These are phyloP conservation scores for Candida rishiriensis DNA, from an alignment of 805 yeast species.

Conservation along the genomic window DNA sequence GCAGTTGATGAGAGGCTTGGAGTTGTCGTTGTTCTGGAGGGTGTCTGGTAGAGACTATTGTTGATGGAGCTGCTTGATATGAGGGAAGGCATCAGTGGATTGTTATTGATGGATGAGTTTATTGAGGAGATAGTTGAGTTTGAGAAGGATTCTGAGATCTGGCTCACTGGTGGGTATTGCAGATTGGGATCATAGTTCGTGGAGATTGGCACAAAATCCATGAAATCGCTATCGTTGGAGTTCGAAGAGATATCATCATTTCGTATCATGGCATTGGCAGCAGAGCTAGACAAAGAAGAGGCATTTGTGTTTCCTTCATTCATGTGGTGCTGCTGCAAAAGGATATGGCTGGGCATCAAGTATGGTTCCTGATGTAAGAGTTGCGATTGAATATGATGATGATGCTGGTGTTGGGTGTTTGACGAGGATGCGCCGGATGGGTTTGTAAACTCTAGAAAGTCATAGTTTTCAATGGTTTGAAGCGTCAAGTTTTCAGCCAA, in stretches of 20 bases:
- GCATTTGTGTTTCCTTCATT: too few relatives aligned
- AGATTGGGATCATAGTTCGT: slow-evolving; percentile 20
- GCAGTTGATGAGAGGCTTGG: slow-evolving; percentile 1
- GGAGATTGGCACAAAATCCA: slow-evolving; percentile 29
- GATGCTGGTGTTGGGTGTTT: slow-evolving; percentile 2
- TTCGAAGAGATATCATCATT: background rate
- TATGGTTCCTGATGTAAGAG: slow-evolving; percentile 2
- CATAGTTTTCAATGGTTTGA: slow-evolving; percentile 16
- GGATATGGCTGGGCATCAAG: background rate
- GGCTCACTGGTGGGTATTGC: slow-evolving; percentile 22
- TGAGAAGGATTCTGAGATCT: slow-evolving; percentile 30
- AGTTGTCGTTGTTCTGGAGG: slow-evolving; percentile 13
- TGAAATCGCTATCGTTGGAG: slow-evolving; percentile 13
- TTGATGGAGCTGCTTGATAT: slow-evolving; percentile 13
- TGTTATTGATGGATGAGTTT: slow-evolving; percentile 17
- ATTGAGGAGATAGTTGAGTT: slow-evolving; percentile 30
- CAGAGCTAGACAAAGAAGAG: too few relatives aligned
- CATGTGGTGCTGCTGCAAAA: background rate
- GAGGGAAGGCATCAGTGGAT: slow-evolving; percentile 10
- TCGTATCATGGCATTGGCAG: background rate
- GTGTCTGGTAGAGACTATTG: slow-evolving; percentile 14
- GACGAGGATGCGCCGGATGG: background rate
- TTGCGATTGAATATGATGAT: slow-evolving; percentile 1
- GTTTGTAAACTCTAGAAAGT: slow-evolving; percentile 8
- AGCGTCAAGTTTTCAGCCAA: slow-evolving; percentile 15